Conservation (phyloP, 495 filamentous ascomycete genomes). For the Cenococcum geophilum region DNA sequence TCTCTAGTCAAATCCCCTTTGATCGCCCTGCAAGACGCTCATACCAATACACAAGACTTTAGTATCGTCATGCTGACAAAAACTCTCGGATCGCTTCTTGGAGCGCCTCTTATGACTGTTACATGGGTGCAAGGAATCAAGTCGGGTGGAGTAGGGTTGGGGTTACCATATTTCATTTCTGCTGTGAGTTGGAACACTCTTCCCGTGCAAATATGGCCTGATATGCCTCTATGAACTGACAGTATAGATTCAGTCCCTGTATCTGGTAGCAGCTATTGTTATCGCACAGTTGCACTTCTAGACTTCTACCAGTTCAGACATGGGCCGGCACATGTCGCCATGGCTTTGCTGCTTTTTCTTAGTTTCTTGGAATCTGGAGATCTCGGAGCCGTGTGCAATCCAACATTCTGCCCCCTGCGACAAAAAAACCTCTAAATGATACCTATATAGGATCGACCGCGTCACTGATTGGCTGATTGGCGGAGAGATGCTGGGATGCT, state of each 20-base stretch:
- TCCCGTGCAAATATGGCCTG: neutral
- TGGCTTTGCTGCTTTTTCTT: too few species aligned
- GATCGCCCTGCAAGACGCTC: slow-evolving; percentile 19
- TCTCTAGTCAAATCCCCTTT: slow-evolving; percentile 27
- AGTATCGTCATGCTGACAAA: slow-evolving; percentile 28
- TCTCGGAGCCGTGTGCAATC: too few species aligned
- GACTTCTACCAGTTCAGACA: neutral
- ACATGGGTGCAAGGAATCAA: slow-evolving; percentile 27
- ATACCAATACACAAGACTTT: slow-evolving; percentile 25
- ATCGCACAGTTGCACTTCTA: slow-evolving; percentile 15
- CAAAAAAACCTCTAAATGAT: too few species aligned
- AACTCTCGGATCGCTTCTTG: slow-evolving; percentile 24
- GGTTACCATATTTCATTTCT: slow-evolving; percentile 29
- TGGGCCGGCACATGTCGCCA: too few species aligned
- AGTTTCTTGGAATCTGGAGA: too few species aligned
- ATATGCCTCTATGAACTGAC: neutral
- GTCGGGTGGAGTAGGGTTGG: slow-evolving; percentile 19
- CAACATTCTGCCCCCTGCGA: too few species aligned
- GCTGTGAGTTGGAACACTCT: slow-evolving; percentile 15
- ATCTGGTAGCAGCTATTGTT: slow-evolving; percentile 19
- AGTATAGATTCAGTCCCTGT: slow-evolving; percentile 13
- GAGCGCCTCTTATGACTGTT: slow-evolving; percentile 29
- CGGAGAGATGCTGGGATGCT: too few species aligned
- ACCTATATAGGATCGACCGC: too few species aligned
- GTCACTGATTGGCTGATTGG: too few species aligned